Evolutionary conservation across 1,284 basidiomycete genomes (phyloP), one percentile per base, ranked within the genome.

Genomic region (Irpex lacteus): DNA sequence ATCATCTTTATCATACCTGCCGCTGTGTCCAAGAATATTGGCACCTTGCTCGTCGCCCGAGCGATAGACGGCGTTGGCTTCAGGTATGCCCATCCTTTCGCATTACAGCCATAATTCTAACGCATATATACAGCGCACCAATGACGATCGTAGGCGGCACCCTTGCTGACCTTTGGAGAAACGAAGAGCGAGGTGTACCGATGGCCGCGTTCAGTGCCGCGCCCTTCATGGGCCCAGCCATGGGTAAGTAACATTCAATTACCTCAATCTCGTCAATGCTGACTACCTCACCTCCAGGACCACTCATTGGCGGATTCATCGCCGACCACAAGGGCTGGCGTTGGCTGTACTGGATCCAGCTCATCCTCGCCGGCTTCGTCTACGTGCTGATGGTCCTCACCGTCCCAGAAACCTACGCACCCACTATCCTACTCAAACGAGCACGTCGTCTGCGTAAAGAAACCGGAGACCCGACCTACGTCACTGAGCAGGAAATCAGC

Each of bases 301-400:
- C 75, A 13, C 64, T 66, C 53, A 57, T 66, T 50, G 68, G 66
- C 54, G 68, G 68, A 64, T 81, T 85, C 65, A 70, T 82, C 34
- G 72, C 80, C 19, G 78, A 75, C 62, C 62, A 66, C 34, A 69
- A 78, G 19, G 75, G 72, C 2, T 91, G 86, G 86, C 72, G 87
- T 68, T 88, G 86, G 84, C 81, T 89, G 3, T 87, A 87, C 74
- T 90, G 88, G 86, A 54, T 62, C 67, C 63, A 60, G 54, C 59
- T 57, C 21, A 60, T 52, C 58, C 40, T 50, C 11, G 60, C 56
- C 19, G 61, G 60, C 32, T 26, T 64, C 15, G 50, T 65, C 37
- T 64, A 61, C 59, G 63, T 58, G 19, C 36, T 63, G 60, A 65
- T 66, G 59, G 53, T 68, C 7, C 38, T 64, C 21, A 65, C 65